Evolutionary conservation across 441 rosid genomes (phyloP), one percentile per base, ranked within the genome.

Genomic region (Aquilaria agallochum): DNA sequence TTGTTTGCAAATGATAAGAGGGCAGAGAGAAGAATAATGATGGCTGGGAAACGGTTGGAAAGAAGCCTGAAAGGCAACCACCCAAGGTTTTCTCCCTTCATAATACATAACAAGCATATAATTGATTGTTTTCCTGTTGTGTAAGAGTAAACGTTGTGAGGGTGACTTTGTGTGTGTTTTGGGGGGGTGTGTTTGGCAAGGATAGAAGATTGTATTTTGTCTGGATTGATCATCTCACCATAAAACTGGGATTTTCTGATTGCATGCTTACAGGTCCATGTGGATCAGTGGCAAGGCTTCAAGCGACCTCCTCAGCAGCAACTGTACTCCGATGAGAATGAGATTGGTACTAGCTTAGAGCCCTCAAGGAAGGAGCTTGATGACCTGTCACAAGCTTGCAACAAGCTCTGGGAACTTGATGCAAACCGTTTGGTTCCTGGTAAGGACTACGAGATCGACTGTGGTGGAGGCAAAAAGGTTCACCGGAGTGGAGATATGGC

Each of bases 381-480:
- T 51, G 86, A 89, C 69, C 73, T 94, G 20, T 86, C 94, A 31
- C 80, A 78, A 76, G 97, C 95, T 70, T 94, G 95, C 76, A 78
- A 78, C 84, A 87, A 66, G 74, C 92, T 94, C 30, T 94, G 99
- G 97, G 87, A 94, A 73, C 92, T 91, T 11, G 96, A 94, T 65
- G 59, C 51, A 0, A 91, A 89, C 73, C 92, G 97, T 55, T 76
- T 91, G 74, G 74, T 76, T 33, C 96, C 99, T 30, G 90, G 89
- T 59, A 87, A 68, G 66, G 96, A 91, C 71, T 94, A 94, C 56
- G 74, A 73, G 72, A 94, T 94, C 68, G 97, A 94, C 62, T 86
- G 93, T 55, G 99, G 96, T 62, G 99, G 84, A 52, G 99, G 97
- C 49, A 94, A 87, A 76, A 91, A 85, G 74, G 88, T 87, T 53